Conservation (phyloP, 352 stramenopile species). For the Globisporangium mamillatum region DNA sequence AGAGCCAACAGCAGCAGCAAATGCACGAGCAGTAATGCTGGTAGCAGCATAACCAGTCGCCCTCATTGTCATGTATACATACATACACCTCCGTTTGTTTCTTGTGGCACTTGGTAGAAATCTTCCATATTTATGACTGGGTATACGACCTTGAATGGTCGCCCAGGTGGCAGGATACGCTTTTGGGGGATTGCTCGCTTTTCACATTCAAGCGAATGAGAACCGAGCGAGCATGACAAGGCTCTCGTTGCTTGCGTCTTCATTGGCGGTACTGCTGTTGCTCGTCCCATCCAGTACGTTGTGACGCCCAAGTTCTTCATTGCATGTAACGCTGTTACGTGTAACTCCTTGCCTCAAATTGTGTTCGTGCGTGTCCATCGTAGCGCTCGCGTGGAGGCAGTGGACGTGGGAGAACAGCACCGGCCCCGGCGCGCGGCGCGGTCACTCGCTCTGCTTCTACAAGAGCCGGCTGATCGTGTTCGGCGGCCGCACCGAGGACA, state of each 20-base stretch:
- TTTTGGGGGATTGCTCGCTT: background rate
- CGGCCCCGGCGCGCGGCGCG: constrained; percentile 70
- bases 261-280: background rate
- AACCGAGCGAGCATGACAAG: background rate
- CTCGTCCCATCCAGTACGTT: background rate
- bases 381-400: constrained; percentile 62
- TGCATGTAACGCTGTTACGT: background rate
- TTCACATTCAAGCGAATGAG: background rate
- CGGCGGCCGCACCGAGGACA: constrained; percentile 90
- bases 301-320: background rate
- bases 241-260: background rate
- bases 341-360: background rate
- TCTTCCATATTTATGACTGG: constrained; percentile 1
- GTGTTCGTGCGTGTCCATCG: background rate
- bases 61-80: background rate
- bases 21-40: background rate
- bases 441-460: constrained; percentile 88
- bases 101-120: background rate
- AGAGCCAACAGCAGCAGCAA: background rate
- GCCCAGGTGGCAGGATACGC: background rate
- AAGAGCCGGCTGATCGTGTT: constrained; percentile 89
- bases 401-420: constrained; percentile 69
- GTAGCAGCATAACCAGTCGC: background rate
- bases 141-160: constrained; percentile 1
- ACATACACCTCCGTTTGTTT: too few species aligned